These are phyloP conservation scores for Albatrellus sp. DNA, from an alignment of 1,284 basidiomycete genomes.

Conservation along the genomic window DNA sequence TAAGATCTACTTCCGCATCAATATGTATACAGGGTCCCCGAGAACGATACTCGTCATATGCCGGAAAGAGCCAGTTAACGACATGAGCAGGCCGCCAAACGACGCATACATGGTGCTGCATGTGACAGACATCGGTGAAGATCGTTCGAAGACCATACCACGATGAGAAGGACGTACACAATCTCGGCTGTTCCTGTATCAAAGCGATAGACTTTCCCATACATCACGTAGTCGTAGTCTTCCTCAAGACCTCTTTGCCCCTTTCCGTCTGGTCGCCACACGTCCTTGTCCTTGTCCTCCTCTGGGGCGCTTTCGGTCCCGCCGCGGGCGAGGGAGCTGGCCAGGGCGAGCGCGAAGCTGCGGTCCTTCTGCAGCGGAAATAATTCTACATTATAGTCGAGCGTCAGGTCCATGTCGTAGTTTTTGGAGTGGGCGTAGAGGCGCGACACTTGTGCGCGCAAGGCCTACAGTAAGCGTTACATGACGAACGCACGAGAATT, in stretches of 20 bases:
- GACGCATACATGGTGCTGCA: constrained; percentile 87
- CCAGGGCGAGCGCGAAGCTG: constrained; percentile 77
- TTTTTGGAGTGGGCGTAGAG: constrained; percentile 77
- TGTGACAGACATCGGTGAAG: constrained; percentile 3
- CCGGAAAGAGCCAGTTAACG: constrained; percentile 84
- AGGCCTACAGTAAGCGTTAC: constrained; percentile 1
- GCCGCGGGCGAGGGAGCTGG: constrained; percentile 68
- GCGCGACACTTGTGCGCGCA: constrained; percentile 56
- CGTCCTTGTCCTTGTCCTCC: constrained; percentile 58
- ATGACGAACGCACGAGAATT: background rate
- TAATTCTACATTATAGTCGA: constrained; percentile 87
- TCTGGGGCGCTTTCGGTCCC: constrained; percentile 31
- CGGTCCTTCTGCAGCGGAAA: constrained; percentile 64
- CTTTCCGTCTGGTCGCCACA: constrained; percentile 85
- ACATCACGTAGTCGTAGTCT: constrained; percentile 99
- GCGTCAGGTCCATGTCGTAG: constrained; percentile 79
- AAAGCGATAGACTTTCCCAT: constrained; percentile 98
- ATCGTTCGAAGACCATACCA: constrained; percentile 4
- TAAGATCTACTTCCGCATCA: constrained; percentile 61
- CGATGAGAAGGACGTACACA: constrained; percentile 42
- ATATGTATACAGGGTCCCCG: constrained; percentile 85
- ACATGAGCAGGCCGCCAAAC: constrained; percentile 95
- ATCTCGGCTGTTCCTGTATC: constrained; percentile 77
- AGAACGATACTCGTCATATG: constrained; percentile 90
- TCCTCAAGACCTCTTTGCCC: constrained; percentile 82